Base-by-base conservation (phyloP, 176 grass and related monocot species). In the Pontederia paniculata region DNA sequence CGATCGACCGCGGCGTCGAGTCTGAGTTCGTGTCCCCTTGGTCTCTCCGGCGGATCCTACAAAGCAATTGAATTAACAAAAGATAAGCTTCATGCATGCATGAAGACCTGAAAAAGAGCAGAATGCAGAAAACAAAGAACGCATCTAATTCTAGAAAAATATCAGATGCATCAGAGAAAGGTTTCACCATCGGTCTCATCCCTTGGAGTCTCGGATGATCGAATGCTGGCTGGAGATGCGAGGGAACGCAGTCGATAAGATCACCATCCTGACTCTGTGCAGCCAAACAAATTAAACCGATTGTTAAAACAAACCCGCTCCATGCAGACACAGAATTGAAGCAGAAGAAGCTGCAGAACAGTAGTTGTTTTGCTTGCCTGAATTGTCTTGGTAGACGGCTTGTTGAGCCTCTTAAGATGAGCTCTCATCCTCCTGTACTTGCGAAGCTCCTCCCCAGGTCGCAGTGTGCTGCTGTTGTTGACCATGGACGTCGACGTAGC, bases 241-340 rank as follows among this genome's bases (percentile, higher is more conserved):
- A 23, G 12, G 44, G 44, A 48, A 63, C 60, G 60, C 60, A 63
- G 60, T 63, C 60, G 19, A 63, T 63, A 12, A 63, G 10, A 25
- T 63, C 60, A 9, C 60, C 60, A 16, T 63, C 60, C 3, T 42
- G 60, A 63, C 60, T 63, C 60, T 63, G 60, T 0, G 58, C 68
- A 17, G 37, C 13, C 18, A n/a, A 17, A 8, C 28, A 37, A 58
- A 17, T n/a, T n/a, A 12, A 50, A 67, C 44, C 46, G 19, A 28
- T 3, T 10, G 3, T 9, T 49, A 20, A 48, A 16, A n/a, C 13
- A 50, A 12, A 14, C 12, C 53, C 13, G 23, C 14, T 37, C 12
- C 42, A 8, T 22, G 12, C 46, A 69, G 0, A 47, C 1, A 20
- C 19, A 21, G 20, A 12, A 0, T 44, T 7, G 25, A 23, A 14